A percentile compares a stretch with the other conserved stretches of the same genome.
phyloP scores from a whole-genome alignment of 805 yeast genomes.

The Nematodospora valgi region DNA sequence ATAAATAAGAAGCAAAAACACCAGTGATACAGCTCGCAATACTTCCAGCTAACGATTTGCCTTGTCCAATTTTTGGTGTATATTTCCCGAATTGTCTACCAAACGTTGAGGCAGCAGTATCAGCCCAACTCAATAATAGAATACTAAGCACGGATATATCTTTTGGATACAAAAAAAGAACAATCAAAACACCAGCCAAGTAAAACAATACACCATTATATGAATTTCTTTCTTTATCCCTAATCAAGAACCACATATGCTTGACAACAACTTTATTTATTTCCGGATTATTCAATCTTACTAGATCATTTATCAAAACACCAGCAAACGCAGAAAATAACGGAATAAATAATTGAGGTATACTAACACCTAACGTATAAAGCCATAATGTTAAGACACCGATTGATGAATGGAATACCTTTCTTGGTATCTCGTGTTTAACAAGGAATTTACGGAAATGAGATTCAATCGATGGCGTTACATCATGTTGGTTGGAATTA shows the following conservation, averaged over 20 bases:
- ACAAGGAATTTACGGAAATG: constrained; percentile 42
- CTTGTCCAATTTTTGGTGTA: constrained; percentile 71
- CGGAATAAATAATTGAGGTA: constrained; percentile 55
- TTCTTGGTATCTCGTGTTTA: constrained; percentile 87
- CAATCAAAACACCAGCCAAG: constrained; percentile 70
- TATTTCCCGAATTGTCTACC: constrained; percentile 84
- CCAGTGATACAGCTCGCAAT: constrained; percentile 82
- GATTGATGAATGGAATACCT: constrained; percentile 81
- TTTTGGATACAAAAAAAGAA: constrained; percentile 68
- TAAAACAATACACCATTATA: constrained; percentile 90
- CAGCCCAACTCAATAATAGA: constrained; percentile 90
- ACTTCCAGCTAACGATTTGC: constrained; percentile 88
- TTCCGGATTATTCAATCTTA: constrained; percentile 59
- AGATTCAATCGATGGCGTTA: constrained; percentile 1
- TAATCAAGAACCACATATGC: constrained; percentile 74
- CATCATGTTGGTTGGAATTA: neutral
- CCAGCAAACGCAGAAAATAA: constrained; percentile 52
- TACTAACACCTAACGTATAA: constrained; percentile 60
- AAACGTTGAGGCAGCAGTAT: constrained; percentile 92
- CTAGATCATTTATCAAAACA: constrained; percentile 60
- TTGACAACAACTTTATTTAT: constrained; percentile 68
- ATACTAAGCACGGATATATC: constrained; percentile 79
- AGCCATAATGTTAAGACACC: constrained; percentile 77
- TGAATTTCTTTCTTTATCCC: constrained; percentile 69
- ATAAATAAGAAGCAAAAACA: constrained; percentile 54